Base-by-base conservation (phyloP, 2,329 filamentous ascomycete species). In the Chrysosporium queenslandicum region DNA sequence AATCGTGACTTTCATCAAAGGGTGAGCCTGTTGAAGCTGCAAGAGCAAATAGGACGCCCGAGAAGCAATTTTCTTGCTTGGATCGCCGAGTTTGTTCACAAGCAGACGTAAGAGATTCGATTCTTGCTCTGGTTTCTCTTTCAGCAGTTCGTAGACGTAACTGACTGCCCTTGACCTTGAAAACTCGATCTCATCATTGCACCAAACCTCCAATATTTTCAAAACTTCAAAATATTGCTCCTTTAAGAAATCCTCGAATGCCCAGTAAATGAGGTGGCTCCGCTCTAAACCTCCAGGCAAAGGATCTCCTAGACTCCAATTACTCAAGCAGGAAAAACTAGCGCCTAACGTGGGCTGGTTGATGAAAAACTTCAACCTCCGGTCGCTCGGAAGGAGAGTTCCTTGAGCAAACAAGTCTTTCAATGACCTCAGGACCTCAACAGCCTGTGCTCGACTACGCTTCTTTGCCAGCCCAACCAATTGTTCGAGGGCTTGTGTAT, bases 41-140 rank as follows among this genome's bases (percentile, higher is more conserved):
- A 98, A 76, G n/a, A 98, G 75, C 41, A 97, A 78, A 68, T 95
- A 94, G 0, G 92, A 97, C 1, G 91, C 85, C 55, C 90, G 82
- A 3, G 92, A 98, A 0, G 92, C 85, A 61, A 98, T 94, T 70
- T 97, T 98, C 66, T 89, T 89, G 59, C 94, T 88, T 41, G 86
- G 87, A 65, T 98, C 92, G 61, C 94, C 91, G 23, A 98, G 80
- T 70, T 98, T 98, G 74, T 97, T 97, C 60, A 98, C 88, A 53
- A 98, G 73, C 52, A 98, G 74, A 50, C 91, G 83, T 55, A 98
- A 74, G 57, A 98, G 73, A 66, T 98, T 98, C 52, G 91, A 85
- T 68, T 98, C 92, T 65, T 98, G 92, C 68, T 98, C 92, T 0
- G 92, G 91, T 71, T 95, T 98, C 67, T 95, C 90, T 67, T 88